A percentile compares a stretch with the other conserved stretches of the same genome.
phyloP scores from a whole-genome alignment of 2,329 filamentous ascomycete species.

The Lecanicillium sp. region DNA sequence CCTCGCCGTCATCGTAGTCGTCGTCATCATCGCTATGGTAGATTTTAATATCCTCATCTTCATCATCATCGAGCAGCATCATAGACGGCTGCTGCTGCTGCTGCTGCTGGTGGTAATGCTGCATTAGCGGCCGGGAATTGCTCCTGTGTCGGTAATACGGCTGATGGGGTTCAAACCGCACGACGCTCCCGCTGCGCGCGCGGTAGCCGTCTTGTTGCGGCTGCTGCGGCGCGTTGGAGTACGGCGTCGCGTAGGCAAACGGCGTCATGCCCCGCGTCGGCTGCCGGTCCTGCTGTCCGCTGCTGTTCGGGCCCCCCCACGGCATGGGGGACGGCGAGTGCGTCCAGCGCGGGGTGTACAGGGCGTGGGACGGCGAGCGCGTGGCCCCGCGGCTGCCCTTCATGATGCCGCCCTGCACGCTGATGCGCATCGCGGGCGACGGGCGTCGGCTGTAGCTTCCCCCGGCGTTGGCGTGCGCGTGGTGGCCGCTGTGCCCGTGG shows the following conservation, averaged over 20 bases:
- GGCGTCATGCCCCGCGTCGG: slow-evolving; percentile 44
- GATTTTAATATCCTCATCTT: slow-evolving; percentile 28
- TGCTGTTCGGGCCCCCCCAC: slow-evolving; percentile 25
- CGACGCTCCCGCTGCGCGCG: slow-evolving; percentile 24
- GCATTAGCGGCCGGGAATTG: too few species aligned
- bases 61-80: slow-evolving; percentile 10
- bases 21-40: slow-evolving; percentile 32
- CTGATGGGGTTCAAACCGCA: slow-evolving; percentile 24
- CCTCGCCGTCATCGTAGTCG: slow-evolving; percentile 24
- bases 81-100: slow-evolving; percentile 16
- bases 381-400: slow-evolving; percentile 48
- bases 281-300: slow-evolving; percentile 27
- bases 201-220: slow-evolving; percentile 31
- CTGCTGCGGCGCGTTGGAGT: slow-evolving; percentile 52
- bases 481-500: slow-evolving; percentile 32
- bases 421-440: slow-evolving; percentile 25
- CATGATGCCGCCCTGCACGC: slow-evolving; percentile 27
- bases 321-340: slow-evolving; percentile 40
- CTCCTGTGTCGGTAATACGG: slow-evolving; percentile 30
- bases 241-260: slow-evolving; percentile 69
- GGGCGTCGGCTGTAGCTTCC: slow-evolving; percentile 25
- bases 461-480: too few species aligned
- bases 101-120: slow-evolving; percentile 26
- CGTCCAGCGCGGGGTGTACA: slow-evolving; percentile 52
- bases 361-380: slow-evolving; percentile 49